A percentile compares a stretch with the other conserved stretches of the same genome.
Conservation (phyloP, 257 asterid species). For the Nicotiana tomentosiformis region DNA sequence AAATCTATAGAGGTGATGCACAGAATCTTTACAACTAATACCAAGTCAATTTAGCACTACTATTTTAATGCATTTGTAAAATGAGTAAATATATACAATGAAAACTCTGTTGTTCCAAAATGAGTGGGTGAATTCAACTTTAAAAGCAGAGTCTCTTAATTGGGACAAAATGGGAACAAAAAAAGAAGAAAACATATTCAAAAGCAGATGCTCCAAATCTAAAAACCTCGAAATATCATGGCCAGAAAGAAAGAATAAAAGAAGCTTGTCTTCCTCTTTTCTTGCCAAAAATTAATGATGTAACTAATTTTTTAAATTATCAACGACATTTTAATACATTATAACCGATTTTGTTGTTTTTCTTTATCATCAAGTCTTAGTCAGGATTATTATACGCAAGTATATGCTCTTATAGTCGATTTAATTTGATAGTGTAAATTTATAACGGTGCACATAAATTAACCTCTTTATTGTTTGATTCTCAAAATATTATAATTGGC, state of each 20-base stretch:
- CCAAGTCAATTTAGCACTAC: neutral
- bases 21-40: neutral
- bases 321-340: neutral
- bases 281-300: constrained; percentile 3
- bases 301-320: neutral
- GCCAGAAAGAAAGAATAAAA: constrained; percentile 15
- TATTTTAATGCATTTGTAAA: neutral
- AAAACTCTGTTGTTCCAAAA: neutral
- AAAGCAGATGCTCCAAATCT: constrained; percentile 22
- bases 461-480: neutral
- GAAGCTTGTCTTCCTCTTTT: neutral
- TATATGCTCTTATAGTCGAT: no score
- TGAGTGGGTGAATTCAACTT: neutral
- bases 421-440: neutral
- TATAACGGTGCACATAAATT: neutral
- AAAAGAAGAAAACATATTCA: neutral
- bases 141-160: neutral
- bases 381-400: neutral
- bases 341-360: neutral
- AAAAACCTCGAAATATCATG: constrained; percentile 9
- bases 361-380: neutral
- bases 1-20: neutral
- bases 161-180: neutral
- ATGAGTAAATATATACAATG: neutral
- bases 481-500: constrained; percentile 8